Conservation (phyloP, 2,329 filamentous ascomycete species). For the Sclerotinia glacialis region DNA sequence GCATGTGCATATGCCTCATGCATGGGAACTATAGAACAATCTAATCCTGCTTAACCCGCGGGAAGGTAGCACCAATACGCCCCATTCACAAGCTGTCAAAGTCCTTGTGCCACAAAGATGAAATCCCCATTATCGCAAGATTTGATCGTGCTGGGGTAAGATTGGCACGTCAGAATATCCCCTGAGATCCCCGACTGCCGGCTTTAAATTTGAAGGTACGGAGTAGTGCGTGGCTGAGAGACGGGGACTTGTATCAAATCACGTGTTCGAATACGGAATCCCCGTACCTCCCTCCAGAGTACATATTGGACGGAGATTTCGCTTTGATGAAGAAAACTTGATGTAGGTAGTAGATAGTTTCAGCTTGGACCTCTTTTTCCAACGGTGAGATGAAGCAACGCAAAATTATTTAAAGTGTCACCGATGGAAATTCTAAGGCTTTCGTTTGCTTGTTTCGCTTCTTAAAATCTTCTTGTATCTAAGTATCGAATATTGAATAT, state of each 20-base stretch:
- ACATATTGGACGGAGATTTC: neutral
- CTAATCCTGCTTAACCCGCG: neutral
- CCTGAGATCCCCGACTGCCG: neutral
- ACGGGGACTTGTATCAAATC: no score
- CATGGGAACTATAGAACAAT: neutral
- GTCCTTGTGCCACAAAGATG: neutral
- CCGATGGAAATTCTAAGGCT: neutral
- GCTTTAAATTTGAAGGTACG: neutral
- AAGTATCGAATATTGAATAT: no score
- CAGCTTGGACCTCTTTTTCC: slow-evolving; percentile 6
- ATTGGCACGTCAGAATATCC: neutral
- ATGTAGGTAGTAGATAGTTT: slow-evolving; percentile 4
- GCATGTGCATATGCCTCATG: neutral
- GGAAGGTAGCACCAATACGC: neutral
- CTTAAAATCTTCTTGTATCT: no score
- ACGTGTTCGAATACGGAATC: no score
- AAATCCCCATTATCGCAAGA: neutral
- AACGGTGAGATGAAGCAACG: slow-evolving; percentile 16
- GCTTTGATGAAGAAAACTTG: neutral
- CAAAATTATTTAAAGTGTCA: neutral
- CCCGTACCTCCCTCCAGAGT: no score
- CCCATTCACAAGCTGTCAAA: neutral
- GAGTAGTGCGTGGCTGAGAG: neutral
- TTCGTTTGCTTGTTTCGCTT: no score
- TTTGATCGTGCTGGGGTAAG: neutral